These are phyloP conservation scores for Trypanosoma mega DNA, from an alignment of 208 protist genomes.

Conservation along the genomic window DNA sequence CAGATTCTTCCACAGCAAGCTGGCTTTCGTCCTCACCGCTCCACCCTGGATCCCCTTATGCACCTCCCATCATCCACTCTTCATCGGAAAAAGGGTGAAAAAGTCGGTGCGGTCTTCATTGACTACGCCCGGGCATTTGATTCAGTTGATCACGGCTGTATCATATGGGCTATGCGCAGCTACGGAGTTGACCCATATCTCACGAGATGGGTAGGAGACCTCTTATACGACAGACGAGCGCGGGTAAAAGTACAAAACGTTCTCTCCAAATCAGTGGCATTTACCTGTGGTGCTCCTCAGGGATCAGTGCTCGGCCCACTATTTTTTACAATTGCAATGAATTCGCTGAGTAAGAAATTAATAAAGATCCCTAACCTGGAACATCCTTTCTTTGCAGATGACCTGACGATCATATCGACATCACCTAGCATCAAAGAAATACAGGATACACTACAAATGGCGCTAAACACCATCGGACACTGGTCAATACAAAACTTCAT, in stretches of 20 bases:
- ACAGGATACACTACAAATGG: conserved; percentile 5
- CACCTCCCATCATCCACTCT: conserved; percentile 6
- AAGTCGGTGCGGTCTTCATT: conserved; percentile 22
- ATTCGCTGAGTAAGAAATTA: conserved; percentile 24
- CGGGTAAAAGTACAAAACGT: conserved; percentile 20
- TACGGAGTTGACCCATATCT: conserved; percentile 8
- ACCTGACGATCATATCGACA: conserved; percentile 24
- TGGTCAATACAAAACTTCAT: conserved; percentile 12
- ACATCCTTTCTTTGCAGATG: conserved; percentile 33
- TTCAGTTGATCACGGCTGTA: conserved; percentile 33
- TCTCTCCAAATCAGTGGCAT: neutral
- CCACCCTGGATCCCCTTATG: conserved; percentile 27
- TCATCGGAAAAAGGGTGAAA: neutral
- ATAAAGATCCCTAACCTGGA: conserved; percentile 5
- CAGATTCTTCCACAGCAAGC: conserved; percentile 20
- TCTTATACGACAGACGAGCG: conserved; percentile 8
- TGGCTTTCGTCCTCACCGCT: conserved; percentile 20
- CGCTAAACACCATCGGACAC: neutral
- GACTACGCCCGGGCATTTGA: conserved; percentile 37
- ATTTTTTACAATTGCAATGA: conserved; percentile 32
- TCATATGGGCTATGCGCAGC: conserved; percentile 8
- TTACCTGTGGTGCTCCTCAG: conserved; percentile 33
- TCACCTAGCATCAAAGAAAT: neutral
- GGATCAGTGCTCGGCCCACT: conserved; percentile 30
- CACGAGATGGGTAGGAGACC: conserved; percentile 20